Evolutionary conservation across 169 alveolate genomes (phyloP).

Genomic region (Cryptosporidium ubiquitum): DNA sequence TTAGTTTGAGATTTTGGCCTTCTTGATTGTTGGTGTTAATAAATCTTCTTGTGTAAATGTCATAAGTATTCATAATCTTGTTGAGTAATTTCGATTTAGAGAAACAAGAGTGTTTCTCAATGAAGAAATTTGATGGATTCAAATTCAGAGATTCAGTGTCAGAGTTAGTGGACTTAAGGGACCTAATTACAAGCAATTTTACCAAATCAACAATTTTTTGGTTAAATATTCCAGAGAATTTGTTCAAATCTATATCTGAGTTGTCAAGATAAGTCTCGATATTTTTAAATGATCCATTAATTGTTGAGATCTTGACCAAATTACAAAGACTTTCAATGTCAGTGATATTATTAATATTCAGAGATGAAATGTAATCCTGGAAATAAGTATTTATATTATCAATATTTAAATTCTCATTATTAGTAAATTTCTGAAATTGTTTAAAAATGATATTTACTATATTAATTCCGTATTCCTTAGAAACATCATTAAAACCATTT

Average conservation of each 20-base stretch:
- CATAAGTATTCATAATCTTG: background rate
- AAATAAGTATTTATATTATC: background rate
- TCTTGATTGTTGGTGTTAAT: background rate
- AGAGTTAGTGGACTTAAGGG: background rate
- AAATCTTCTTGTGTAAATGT: conserved; percentile 5
- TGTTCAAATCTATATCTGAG: background rate
- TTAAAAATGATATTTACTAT: background rate
- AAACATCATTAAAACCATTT: background rate
- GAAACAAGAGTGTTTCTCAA: background rate
- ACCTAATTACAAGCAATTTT: background rate
- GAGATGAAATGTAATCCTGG: background rate
- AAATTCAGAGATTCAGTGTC: background rate
- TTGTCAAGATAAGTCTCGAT: conserved; percentile 9
- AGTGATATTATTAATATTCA: background rate
- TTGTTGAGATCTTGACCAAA: conserved; percentile 6
- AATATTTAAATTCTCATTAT: background rate
- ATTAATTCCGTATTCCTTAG: background rate
- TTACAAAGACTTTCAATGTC: conserved; percentile 20
- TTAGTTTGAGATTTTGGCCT: background rate
- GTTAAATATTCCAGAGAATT: conserved; percentile 13
- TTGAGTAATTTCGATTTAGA: background rate
- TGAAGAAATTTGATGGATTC: background rate
- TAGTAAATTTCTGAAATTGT: conserved; percentile 17
- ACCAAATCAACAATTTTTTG: background rate
- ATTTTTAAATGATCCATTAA: background rate